A percentile compares a stretch with the other conserved stretches of the same genome.
These are phyloP conservation scores for Fraxinus cuspidata DNA, from an alignment of 257 asterid species.

Conservation along the genomic window DNA sequence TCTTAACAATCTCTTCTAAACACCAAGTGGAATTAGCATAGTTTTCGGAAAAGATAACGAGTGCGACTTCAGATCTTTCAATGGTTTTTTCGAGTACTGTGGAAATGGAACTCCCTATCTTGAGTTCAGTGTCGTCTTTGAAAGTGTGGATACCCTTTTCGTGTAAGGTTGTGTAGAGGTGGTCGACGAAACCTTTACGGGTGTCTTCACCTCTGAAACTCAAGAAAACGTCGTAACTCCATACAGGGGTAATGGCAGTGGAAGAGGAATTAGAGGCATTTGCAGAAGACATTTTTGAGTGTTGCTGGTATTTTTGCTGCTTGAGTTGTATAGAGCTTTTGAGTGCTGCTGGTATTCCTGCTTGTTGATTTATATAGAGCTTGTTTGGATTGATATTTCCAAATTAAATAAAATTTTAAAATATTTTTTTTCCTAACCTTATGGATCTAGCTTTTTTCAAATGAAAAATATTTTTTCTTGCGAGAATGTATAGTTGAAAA, in stretches of 20 bases:
- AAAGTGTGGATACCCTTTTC: constrained; percentile 8
- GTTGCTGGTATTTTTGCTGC: too few species aligned
- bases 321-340: too few species aligned
- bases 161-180: constrained; percentile 12
- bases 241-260: not conserved
- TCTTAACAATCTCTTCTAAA: constrained; percentile 18
- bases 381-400: too few species aligned
- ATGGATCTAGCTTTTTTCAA: too few species aligned
- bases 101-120: constrained; percentile 19
- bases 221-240: constrained; percentile 25
- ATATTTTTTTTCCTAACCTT: too few species aligned
- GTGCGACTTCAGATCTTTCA: constrained; percentile 7
- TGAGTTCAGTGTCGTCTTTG: constrained; percentile 18
- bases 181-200: constrained; percentile 18
- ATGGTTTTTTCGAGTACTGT: constrained; percentile 6
- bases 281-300: too few species aligned
- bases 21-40: constrained; percentile 26
- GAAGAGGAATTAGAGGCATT: not conserved
- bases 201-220: too few species aligned
- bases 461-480: too few species aligned
- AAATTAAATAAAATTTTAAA: too few species aligned
- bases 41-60: constrained; percentile 19
- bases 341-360: too few species aligned
- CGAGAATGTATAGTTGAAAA: too few species aligned
- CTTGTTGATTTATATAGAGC: too few species aligned